Evolutionary conservation across 441 rosid genomes (phyloP).

Genomic region (Arabidopsis lyrata): DNA sequence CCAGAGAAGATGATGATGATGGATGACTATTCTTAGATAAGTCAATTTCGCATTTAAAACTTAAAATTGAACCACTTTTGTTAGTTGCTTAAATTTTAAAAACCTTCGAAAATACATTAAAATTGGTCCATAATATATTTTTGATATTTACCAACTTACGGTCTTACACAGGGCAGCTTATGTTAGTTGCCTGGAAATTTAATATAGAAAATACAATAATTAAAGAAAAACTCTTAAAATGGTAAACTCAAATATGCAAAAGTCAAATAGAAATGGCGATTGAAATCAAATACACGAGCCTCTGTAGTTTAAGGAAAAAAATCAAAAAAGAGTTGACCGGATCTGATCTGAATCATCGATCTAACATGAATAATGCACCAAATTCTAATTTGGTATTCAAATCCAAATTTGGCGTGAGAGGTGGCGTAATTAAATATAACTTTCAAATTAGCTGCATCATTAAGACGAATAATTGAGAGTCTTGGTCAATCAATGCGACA

Average conservation of each 20-base stretch:
- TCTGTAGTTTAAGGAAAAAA: neutral
- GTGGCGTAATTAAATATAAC: conserved; percentile 18
- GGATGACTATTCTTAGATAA: too few relatives aligned
- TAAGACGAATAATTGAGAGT: neutral
- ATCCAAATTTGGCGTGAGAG: conserved; percentile 2
- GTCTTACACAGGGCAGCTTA: too few relatives aligned
- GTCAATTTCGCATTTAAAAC: too few relatives aligned
- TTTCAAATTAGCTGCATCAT: neutral
- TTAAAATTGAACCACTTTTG: too few relatives aligned
- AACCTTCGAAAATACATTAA: too few relatives aligned
- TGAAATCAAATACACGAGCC: neutral
- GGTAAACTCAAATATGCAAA: neutral
- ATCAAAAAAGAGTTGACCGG: neutral
- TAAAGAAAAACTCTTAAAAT: neutral
- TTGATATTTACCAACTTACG: too few relatives aligned
- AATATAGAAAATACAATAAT: too few relatives aligned
- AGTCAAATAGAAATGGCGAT: too few relatives aligned
- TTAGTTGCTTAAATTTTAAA: too few relatives aligned
- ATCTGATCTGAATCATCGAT: neutral
- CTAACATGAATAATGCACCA: neutral
- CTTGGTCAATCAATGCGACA: conserved; percentile 22
- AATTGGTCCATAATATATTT: too few relatives aligned
- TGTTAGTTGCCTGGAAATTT: too few relatives aligned
- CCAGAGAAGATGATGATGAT: too few relatives aligned
- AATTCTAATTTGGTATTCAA: neutral